Conservation (phyloP, 306 rosid genomes). For the Alnus glutinosa region DNA sequence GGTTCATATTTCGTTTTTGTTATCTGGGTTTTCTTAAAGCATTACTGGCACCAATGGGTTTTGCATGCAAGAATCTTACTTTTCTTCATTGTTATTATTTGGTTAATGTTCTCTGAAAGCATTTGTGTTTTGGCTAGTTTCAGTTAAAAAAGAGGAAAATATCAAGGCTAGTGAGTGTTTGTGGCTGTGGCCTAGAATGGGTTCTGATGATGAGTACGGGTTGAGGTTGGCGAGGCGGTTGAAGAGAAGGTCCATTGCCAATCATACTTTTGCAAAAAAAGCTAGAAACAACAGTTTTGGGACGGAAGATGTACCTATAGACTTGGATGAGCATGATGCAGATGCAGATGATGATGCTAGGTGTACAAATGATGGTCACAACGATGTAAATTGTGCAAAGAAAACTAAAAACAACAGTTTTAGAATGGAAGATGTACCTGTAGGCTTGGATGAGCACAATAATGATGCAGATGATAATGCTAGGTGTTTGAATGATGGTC, state of each 20-base stretch:
- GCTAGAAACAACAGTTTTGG: background rate
- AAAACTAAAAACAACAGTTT: background rate
- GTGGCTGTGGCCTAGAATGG: constrained; percentile 23
- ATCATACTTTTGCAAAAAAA: background rate
- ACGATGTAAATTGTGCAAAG: background rate
- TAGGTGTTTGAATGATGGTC: background rate
- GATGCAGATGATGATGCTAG: background rate
- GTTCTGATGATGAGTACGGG: constrained; percentile 15
- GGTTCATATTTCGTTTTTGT: background rate
- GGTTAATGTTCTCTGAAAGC: background rate
- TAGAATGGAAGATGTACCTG: background rate
- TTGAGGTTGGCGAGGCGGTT: constrained; percentile 39
- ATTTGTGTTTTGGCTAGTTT: background rate
- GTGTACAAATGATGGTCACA: background rate
- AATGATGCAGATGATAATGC: background rate
- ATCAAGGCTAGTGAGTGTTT: background rate
- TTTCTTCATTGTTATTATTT: background rate
- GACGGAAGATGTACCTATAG: background rate
- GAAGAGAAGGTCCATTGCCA: constrained; percentile 38
- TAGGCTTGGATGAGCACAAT: constrained; percentile 12
- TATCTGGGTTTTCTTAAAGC: background rate
- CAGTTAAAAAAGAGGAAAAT: background rate
- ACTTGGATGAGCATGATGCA: constrained; percentile 11
- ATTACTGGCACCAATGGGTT: background rate
- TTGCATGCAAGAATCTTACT: background rate